Evolutionary conservation across 805 yeast species (phyloP).

Genomic region (Candida coquimbonensis): DNA sequence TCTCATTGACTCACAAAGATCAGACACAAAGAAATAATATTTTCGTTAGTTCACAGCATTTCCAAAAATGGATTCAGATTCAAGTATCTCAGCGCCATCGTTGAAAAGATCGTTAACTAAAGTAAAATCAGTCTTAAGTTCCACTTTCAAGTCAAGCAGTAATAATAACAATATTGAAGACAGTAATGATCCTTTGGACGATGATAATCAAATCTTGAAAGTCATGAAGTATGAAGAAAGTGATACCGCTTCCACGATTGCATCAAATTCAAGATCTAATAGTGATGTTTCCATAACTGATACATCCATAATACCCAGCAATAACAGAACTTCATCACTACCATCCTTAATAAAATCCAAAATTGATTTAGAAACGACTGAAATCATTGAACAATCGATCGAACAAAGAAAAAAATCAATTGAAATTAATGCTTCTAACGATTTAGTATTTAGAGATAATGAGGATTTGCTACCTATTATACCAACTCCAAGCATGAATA

Average conservation of each 20-base stretch:
- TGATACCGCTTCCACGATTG: not conserved
- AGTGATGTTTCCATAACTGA: not conserved
- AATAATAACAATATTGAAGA: constrained; percentile 14
- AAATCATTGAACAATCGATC: not conserved
- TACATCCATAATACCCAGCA: no score
- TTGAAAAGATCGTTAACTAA: constrained; percentile 19
- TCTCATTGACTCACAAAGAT: no score
- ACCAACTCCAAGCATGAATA: not conserved
- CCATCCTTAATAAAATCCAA: not conserved
- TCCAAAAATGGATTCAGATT: not conserved
- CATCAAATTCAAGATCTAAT: not conserved
- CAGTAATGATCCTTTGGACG: constrained; percentile 1
- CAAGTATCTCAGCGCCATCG: constrained; percentile 4
- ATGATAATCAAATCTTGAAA: constrained; percentile 11
- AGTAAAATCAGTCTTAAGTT: constrained; percentile 18
- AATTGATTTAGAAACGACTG: not conserved
- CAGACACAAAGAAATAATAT: no score
- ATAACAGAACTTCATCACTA: not conserved
- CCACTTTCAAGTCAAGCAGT: constrained; percentile 15
- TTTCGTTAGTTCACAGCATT: no score
- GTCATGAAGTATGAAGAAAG: constrained; percentile 20
- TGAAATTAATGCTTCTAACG: not conserved
- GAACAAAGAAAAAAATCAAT: not conserved
- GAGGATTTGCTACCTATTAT: constrained; percentile 3
- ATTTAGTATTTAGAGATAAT: not conserved